Evolutionary conservation across 148 eudicot species (phyloP).

Genomic region (Polygonum aviculare): DNA sequence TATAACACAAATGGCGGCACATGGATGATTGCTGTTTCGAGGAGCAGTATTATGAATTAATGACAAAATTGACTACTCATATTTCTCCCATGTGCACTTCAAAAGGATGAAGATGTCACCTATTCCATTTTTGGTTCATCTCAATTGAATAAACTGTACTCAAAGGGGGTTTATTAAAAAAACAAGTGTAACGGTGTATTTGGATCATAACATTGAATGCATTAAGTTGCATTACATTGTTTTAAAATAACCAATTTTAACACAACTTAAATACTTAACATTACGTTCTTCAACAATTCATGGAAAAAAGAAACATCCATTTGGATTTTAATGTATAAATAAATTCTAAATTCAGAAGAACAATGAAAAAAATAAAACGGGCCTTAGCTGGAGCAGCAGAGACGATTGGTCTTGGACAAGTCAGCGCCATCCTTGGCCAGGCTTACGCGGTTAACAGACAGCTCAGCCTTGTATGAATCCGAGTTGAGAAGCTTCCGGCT

Average conservation of each 20-base stretch:
- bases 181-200: too few species aligned
- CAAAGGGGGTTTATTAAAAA: too few species aligned
- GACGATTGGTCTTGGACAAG: conserved; percentile 32
- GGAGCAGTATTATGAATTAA: not conserved
- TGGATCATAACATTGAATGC: too few species aligned
- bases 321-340: not conserved
- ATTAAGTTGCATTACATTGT: too few species aligned
- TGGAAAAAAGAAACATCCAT: not conserved
- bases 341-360: not conserved
- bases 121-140: not conserved
- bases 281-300: not conserved
- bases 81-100: not conserved
- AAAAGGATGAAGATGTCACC: not conserved
- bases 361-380: not conserved
- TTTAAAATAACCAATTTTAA: too few species aligned
- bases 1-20: conserved; percentile 3
- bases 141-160: not conserved
- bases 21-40: conserved; percentile 9
- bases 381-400: conserved; percentile 51
- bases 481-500: conserved; percentile 67
- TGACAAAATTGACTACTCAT: not conserved
- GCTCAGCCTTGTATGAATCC: conserved; percentile 68
- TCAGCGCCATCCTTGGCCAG: conserved; percentile 38
- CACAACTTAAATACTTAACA: too few species aligned
- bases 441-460: conserved; percentile 57